Conservation (phyloP, 2,329 filamentous ascomycete species). For the Fusarium proliferatum region DNA sequence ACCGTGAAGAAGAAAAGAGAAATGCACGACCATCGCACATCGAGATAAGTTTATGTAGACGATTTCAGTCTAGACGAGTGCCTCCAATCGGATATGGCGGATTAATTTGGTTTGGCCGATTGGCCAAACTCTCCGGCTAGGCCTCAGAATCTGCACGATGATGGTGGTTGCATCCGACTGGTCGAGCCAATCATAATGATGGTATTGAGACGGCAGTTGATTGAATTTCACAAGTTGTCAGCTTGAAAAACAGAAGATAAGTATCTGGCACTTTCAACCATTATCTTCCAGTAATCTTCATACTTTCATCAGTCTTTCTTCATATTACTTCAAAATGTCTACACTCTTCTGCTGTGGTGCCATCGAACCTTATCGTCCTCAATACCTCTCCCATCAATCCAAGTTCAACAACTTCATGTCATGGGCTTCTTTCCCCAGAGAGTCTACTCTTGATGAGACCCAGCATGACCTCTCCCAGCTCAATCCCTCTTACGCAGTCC, state of each 20-base stretch:
- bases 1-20: conserved; percentile 7
- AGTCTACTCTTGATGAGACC: neutral
- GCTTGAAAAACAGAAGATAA: neutral
- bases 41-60: neutral
- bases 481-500: neutral
- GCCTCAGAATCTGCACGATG: conserved; percentile 40
- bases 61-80: accelerated
- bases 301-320: neutral
- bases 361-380: neutral
- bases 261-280: neutral
- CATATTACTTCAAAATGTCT: neutral
- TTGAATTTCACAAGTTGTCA: neutral
- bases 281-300: neutral
- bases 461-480: neutral
- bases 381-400: neutral
- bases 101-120: neutral
- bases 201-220: no score
- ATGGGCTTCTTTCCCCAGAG: neutral
- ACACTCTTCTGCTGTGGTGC: neutral
- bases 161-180: neutral
- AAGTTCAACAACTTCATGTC: neutral
- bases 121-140: neutral
- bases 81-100: neutral
- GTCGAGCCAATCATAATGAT: neutral
- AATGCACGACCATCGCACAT: neutral